These are phyloP conservation scores for Daldinia concentrica DNA, from an alignment of 495 filamentous ascomycete genomes.

Conservation along the genomic window DNA sequence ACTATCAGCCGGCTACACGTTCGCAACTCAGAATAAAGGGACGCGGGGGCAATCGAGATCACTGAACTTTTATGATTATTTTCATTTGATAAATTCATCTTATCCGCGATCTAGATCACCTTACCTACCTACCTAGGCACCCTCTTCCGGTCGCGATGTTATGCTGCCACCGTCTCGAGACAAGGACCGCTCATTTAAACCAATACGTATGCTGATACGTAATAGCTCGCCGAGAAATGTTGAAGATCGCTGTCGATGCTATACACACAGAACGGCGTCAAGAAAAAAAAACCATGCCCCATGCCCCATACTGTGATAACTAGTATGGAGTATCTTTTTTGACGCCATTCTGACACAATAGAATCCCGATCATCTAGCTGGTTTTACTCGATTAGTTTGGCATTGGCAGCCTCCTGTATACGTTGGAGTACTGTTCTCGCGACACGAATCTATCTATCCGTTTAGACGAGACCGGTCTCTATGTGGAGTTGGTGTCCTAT, in stretches of 20 bases:
- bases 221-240: neutral
- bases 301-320: too few relatives aligned
- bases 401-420: neutral
- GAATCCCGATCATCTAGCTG: neutral
- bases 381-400: neutral
- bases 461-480: neutral
- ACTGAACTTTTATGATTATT: neutral
- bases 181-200: too few relatives aligned
- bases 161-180: neutral
- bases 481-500: neutral
- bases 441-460: neutral
- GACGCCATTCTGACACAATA: too few relatives aligned
- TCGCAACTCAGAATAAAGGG: neutral
- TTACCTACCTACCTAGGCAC: neutral
- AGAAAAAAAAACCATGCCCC: too few relatives aligned
- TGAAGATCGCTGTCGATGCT: neutral
- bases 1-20: neutral
- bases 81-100: neutral
- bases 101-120: neutral
- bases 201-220: neutral
- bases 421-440: neutral
- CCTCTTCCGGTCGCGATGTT: neutral
- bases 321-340: too few relatives aligned
- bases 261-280: too few relatives aligned
- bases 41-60: slow-evolving; percentile 4